phyloP scores from a whole-genome alignment of 768 basidiomycete species.

The Serpula lacrymans region DNA sequence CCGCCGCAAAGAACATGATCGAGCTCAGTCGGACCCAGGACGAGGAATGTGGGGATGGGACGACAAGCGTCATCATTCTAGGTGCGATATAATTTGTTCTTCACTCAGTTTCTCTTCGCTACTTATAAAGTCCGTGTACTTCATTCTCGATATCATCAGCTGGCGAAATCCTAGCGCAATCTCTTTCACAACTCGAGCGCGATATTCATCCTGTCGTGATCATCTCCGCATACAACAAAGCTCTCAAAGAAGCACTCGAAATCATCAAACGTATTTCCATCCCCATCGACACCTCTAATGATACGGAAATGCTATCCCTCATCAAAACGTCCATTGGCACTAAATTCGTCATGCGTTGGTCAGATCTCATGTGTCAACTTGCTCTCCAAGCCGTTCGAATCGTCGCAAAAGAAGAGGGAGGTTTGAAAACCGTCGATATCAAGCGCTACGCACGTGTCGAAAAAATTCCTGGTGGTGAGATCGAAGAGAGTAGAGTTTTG shows the following conservation, averaged over 20 bases:
- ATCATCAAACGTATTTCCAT: slow-evolving; percentile 86
- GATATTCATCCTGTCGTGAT: slow-evolving; percentile 99
- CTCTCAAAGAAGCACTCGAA: slow-evolving; percentile 85
- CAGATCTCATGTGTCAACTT: slow-evolving; percentile 94
- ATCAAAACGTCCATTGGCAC: slow-evolving; percentile 99
- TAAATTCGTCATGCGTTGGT: slow-evolving; percentile 96
- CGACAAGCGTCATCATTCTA: slow-evolving; percentile 96
- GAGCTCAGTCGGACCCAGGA: slow-evolving; percentile 97
- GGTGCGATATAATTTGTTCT: slow-evolving; percentile 46
- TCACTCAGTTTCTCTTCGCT: background rate
- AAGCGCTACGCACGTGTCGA: slow-evolving; percentile 98
- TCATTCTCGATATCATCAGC: slow-evolving; percentile 51
- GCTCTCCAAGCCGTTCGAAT: slow-evolving; percentile 90
- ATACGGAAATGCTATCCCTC: slow-evolving; percentile 89
- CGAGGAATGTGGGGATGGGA: slow-evolving; percentile 98
- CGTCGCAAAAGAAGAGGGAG: slow-evolving; percentile 74
- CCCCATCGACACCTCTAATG: slow-evolving; percentile 83
- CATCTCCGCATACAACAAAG: slow-evolving; percentile 97
- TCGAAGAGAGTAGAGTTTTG: slow-evolving; percentile 86
- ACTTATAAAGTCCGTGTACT: background rate
- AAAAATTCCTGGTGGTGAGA: slow-evolving; percentile 96
- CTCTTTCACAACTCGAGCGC: slow-evolving; percentile 87
- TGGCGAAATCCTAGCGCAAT: slow-evolving; percentile 96
- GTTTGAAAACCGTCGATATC: slow-evolving; percentile 89
- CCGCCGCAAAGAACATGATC: slow-evolving; percentile 99